phyloP scores from a whole-genome alignment of 164 flowering plant genomes.

The Vitis rotundifolia region DNA sequence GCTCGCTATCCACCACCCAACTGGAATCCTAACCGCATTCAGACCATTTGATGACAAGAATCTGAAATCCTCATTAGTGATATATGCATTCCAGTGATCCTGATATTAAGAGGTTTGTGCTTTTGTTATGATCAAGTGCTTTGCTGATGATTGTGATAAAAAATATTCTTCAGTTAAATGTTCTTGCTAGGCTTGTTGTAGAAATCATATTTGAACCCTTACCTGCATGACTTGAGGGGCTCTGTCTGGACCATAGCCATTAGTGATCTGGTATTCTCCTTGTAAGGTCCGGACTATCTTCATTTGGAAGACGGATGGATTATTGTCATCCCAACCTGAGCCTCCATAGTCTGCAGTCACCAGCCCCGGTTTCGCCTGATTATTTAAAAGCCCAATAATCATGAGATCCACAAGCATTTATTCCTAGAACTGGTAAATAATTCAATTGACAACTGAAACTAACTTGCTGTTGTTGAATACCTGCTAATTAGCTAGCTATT shows the following conservation, averaged over 20 bases:
- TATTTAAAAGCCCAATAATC: neutral
- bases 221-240: conserved; percentile 50
- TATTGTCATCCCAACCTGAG: conserved; percentile 40
- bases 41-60: conserved; percentile 46
- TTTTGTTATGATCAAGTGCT: no score
- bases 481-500: no score
- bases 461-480: no score
- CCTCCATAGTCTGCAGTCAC: conserved; percentile 56
- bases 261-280: conserved; percentile 62
- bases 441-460: no score
- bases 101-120: conserved; percentile 3
- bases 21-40: conserved; percentile 58
- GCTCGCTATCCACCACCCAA: conserved; percentile 67
- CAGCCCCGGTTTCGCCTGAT: conserved; percentile 37
- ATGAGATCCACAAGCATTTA: no score
- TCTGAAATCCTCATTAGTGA: conserved; percentile 50
- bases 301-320: conserved; percentile 55
- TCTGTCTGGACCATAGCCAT: conserved; percentile 54
- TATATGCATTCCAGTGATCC: conserved; percentile 54
- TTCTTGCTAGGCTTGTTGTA: no score
- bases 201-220: conserved; percentile 4
- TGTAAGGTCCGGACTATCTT: conserved; percentile 11
- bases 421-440: neutral
- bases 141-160: no score
- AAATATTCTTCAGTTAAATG: no score